Conservation (phyloP, 2,329 filamentous ascomycete genomes). For the Delphinella strobiligena region DNA sequence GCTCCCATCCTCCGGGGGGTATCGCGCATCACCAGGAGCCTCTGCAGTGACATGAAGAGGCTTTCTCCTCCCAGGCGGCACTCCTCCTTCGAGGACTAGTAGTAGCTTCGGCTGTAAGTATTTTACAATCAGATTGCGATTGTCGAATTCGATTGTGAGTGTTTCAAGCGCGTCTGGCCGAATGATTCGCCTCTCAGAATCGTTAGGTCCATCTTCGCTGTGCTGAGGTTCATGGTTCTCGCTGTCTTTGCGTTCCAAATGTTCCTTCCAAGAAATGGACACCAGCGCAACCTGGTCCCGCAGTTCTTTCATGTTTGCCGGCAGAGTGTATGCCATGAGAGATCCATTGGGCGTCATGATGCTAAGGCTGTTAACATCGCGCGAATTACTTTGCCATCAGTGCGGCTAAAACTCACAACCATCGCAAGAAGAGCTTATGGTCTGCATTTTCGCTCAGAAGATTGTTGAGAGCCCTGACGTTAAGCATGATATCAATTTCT, state of each 20-base stretch:
- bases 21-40: conserved; percentile 26
- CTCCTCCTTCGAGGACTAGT: conserved; percentile 35
- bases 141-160: conserved; percentile 34
- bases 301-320: conserved; percentile 35
- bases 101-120: conserved; percentile 34
- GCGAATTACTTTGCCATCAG: background rate
- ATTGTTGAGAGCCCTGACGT: conserved; percentile 30
- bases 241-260: conserved; percentile 15
- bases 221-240: conserved; percentile 13
- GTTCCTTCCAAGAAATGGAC: conserved; percentile 38
- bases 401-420: conserved; percentile 23
- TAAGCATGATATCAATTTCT: conserved; percentile 24
- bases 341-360: conserved; percentile 41
- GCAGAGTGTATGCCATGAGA: conserved; percentile 36
- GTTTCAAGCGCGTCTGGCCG: conserved; percentile 23
- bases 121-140: conserved; percentile 34
- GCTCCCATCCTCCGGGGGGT: conserved; percentile 18
- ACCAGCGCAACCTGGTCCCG: conserved; percentile 37
- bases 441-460: conserved; percentile 32
- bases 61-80: conserved; percentile 28
- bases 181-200: conserved; percentile 2
- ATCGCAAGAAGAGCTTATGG: conserved; percentile 28
- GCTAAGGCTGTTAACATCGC: no score
- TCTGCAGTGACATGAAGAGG: conserved; percentile 34
- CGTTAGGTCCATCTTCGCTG: conserved; percentile 10